Base-by-base conservation (phyloP, 805 yeast species). In the Grigorovia yakushimaensis region DNA sequence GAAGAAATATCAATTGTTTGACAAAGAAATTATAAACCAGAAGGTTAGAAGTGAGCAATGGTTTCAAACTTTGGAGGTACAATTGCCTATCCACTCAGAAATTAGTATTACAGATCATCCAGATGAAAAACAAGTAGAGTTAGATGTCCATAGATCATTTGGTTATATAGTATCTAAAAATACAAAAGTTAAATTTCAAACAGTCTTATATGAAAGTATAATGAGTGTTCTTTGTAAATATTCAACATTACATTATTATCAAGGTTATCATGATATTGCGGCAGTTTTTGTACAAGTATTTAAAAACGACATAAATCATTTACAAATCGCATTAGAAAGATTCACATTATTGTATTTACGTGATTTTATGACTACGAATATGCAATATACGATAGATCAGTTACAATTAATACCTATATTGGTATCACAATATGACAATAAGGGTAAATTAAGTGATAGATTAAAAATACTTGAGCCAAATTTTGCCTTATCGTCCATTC, bases 211-310 rank as follows among this genome's bases (percentile, higher is more conserved):
- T 5, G 61, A 61, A 5, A 51, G 82, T 13, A 73, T 87, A 3
- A 63, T 75, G 13, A 68, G 69, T 18, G 69, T 88, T 2, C 68
- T 93, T 13, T 66, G 87, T 38, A 72, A 70, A 15, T 68, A 81
- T 53, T 89, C 89, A 0, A 57, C 64, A 3, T 67, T 89, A 39
- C 71, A 78, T 49, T 91, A 91, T 64, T 91, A 88, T 62, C 98
- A 91, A 65, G 98, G 98, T 0, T 87, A 76, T 62, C 98, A 91
- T 64, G 98, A 93, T 57, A 70, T 93, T 19, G 88, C 87, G 1
- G 73, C 85, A 36, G 73, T 84, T 4, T 69, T 85, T 6, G 66
- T 84, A 4, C 59, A 82, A 17, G 76, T 82, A 1, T 77, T 79
- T 48, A 62, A 33, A 33, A 13, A 20, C 42, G 47, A 49, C 18